Conservation (phyloP, 2,329 filamentous ascomycete species). For the Alternaria hordeiaustralica region DNA sequence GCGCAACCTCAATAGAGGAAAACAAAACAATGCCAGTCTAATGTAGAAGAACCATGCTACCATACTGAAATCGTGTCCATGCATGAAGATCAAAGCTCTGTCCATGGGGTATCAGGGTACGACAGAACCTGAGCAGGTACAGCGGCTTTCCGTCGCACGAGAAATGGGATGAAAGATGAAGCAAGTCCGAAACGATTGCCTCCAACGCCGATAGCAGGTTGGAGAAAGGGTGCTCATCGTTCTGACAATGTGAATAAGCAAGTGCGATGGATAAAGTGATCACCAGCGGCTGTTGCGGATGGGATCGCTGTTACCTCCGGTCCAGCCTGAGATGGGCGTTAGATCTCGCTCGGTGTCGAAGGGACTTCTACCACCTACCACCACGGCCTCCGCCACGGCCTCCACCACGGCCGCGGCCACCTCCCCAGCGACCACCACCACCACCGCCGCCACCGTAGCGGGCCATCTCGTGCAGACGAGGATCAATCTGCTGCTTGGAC, state of each 20-base stretch:
- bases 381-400: conserved; percentile 63
- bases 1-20: conserved; percentile 15
- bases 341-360: conserved; percentile 13
- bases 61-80: conserved; percentile 9
- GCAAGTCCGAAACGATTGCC: conserved; percentile 17
- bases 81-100: conserved; percentile 25
- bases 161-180: conserved; percentile 15
- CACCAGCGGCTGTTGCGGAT: conserved; percentile 52
- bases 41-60: conserved; percentile 17
- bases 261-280: conserved; percentile 11
- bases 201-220: conserved; percentile 28
- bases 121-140: conserved; percentile 22
- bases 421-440: conserved; percentile 71
- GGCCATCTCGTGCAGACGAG: conserved; percentile 92
- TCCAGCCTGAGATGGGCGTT: conserved; percentile 38
- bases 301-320: conserved; percentile 49
- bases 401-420: conserved; percentile 71
- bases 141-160: conserved; percentile 7
- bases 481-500: conserved; percentile 98
- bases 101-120: conserved; percentile 43
- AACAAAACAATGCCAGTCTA: conserved; percentile 40
- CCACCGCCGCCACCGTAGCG: conserved; percentile 88
- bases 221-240: conserved; percentile 13
- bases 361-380: conserved; percentile 39
- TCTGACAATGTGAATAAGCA: conserved; percentile 8